A percentile compares a stretch with the other conserved stretches of the same genome.
Evolutionary conservation across 2,329 filamentous ascomycete species (phyloP).

Genomic region (Hymenoscyphus linearis): DNA sequence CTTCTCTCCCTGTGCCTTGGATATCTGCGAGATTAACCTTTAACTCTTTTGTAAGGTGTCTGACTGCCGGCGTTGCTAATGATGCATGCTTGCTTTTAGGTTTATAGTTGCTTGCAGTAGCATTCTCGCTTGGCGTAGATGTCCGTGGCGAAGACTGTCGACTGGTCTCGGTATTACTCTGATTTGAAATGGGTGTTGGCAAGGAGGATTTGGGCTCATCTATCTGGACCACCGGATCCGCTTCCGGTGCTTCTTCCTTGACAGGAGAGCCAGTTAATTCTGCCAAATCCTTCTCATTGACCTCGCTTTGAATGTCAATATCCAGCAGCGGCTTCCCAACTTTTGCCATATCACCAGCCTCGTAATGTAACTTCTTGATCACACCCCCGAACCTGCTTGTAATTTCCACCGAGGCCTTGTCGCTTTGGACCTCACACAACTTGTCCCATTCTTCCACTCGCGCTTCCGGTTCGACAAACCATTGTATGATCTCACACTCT

Average conservation of each 20-base stretch:
- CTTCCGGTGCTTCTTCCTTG: conserved; percentile 21
- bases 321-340: conserved; percentile 93
- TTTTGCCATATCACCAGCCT: conserved; percentile 91
- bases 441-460: conserved; percentile 97
- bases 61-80: conserved; percentile 86
- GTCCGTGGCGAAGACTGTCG: not conserved
- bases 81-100: conserved; percentile 58
- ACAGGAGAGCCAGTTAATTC: conserved; percentile 33
- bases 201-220: conserved; percentile 6
- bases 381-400: conserved; percentile 93
- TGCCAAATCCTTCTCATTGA: conserved; percentile 54
- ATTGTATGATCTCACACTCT: conserved; percentile 98
- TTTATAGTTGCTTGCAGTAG: not conserved
- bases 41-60: conserved; percentile 77
- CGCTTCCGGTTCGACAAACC: conserved; percentile 96
- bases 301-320: conserved; percentile 82
- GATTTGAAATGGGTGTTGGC: not conserved
- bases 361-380: conserved; percentile 94
- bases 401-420: conserved; percentile 89
- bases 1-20: conserved; percentile 81
- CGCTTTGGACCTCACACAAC: conserved; percentile 95
- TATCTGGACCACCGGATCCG: conserved; percentile 14
- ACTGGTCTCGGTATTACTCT: conserved; percentile 3
- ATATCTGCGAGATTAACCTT: conserved; percentile 74
- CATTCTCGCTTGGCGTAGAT: conserved; percentile 5